Evolutionary conservation across 768 basidiomycete species (phyloP).

Genomic region (Auricularia cornea): DNA sequence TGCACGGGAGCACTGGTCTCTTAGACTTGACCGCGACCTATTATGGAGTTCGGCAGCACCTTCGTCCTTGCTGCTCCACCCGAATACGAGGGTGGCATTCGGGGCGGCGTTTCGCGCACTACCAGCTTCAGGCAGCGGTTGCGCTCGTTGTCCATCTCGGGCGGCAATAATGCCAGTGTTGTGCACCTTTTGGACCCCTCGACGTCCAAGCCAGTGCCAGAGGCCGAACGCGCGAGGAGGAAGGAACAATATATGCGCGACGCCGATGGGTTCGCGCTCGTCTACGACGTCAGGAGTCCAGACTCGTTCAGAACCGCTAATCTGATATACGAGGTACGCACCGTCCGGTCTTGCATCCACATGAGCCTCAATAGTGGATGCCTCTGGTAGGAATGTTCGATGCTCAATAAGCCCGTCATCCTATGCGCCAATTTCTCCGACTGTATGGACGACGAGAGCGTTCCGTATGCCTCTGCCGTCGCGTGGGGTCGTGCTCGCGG

Average conservation of each 20-base stretch:
- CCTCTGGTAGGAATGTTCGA: background rate
- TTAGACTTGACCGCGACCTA: background rate
- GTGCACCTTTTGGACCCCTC: background rate
- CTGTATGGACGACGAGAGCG: background rate
- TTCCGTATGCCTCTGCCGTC: background rate
- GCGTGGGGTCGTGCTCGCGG: background rate
- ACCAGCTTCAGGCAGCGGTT: background rate
- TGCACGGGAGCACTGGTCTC: too few species aligned
- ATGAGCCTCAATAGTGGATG: too few species aligned
- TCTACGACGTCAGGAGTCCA: background rate
- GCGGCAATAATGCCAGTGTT: background rate
- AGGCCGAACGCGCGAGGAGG: background rate
- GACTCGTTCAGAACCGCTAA: background rate
- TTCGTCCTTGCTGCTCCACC: background rate
- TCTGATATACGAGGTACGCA: background rate
- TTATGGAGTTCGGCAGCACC: background rate
- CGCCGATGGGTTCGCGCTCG: background rate
- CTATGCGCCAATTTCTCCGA: background rate
- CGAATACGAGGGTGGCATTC: background rate
- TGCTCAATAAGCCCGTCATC: background rate
- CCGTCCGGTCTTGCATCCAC: background rate
- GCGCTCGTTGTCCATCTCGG: background rate
- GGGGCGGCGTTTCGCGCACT: background rate
- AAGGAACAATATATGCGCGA: background rate
- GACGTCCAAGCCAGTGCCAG: background rate